phyloP scores from a whole-genome alignment of 1,284 basidiomycete genomes.

The Agaricales sp. region DNA sequence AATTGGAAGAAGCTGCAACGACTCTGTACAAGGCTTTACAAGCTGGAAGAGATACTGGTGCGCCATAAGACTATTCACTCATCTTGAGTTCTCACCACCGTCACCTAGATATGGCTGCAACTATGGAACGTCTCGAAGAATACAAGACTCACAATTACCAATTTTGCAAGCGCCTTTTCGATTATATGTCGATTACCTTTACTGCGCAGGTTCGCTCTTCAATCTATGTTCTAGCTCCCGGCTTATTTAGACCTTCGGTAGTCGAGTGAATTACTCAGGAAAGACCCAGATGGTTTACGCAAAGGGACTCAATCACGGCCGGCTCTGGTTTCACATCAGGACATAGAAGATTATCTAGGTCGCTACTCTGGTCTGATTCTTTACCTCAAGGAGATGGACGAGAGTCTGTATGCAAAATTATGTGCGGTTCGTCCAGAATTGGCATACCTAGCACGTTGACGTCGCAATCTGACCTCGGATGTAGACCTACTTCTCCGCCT shows the following conservation, averaged over 20 bases:
- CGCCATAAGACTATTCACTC: constrained; percentile 9
- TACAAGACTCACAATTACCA: constrained; percentile 81
- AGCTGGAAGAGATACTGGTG: constrained; percentile 82
- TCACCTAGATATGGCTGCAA: constrained; percentile 80
- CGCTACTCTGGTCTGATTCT: constrained; percentile 86
- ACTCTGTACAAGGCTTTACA: constrained; percentile 94
- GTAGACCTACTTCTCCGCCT: constrained; percentile 82
- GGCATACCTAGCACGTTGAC: background rate
- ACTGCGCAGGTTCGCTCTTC: constrained; percentile 59
- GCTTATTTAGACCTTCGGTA: constrained; percentile 17
- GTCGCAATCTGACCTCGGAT: constrained; percentile 4
- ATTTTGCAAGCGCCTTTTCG: constrained; percentile 86
- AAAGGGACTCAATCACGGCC: constrained; percentile 33
- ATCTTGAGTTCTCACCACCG: constrained; percentile 3
- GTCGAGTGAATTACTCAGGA: constrained; percentile 52
- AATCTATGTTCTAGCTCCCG: background rate
- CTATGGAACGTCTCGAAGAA: constrained; percentile 84
- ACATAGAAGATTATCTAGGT: constrained; percentile 76
- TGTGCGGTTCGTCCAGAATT: constrained; percentile 45
- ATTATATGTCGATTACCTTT: constrained; percentile 87
- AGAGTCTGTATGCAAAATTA: constrained; percentile 71
- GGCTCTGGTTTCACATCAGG: constrained; percentile 50
- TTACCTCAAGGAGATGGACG: constrained; percentile 94
- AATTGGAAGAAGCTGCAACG: constrained; percentile 75
- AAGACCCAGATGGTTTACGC: constrained; percentile 44